Base-by-base conservation (phyloP, 1,284 basidiomycete species). In the Singerocomus rubriflavus region DNA sequence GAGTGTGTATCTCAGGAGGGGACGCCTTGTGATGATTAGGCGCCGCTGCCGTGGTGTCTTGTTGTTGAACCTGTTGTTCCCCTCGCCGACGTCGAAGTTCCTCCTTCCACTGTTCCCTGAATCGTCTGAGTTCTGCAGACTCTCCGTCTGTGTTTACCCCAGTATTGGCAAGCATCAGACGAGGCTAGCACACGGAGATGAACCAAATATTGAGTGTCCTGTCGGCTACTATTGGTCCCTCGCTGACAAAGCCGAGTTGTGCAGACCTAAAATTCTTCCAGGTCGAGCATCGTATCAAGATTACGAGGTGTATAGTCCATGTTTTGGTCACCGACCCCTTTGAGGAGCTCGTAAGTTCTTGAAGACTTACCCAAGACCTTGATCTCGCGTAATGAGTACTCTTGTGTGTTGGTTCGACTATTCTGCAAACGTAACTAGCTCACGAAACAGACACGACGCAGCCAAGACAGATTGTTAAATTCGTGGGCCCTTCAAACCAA, bases 41-140 rank as follows among this genome's bases (percentile, higher is more conserved):
- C 21, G 21, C 21, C 33, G 45, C 44, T 2, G 43, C 34, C 6
- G 46, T 13, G 27, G 35, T 6, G 12, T 33, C 40, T 30, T 48
- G 54, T 25, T 44, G 56, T 33, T 47, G 50, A 21, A 17, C 34
- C n/a, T 46, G 52, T 14, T 50, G 63, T 27, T 61, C 53, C 43
- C 55, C 64, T 51, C 66, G 76, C 46, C 75, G 76, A 52, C 62
- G 72, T 53, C 74, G 71, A 49, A 88, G 79, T 66, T 87, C 91
- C 43, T 76, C 78, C 53, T 77, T 78, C 89, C 89, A 94, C 71
- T 81, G 78, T 51, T 81, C 76, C 64, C 89, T 78, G 68, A 94
- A 91, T 39, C 70, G 67, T 11, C 75, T 80, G 51, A 93, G 79
- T 57, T 85, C 83, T 5, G 70, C 64, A 2, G 71, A 61, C 12